Base-by-base conservation (phyloP, 768 basidiomycete genomes). In the Dioszegia crocea region DNA sequence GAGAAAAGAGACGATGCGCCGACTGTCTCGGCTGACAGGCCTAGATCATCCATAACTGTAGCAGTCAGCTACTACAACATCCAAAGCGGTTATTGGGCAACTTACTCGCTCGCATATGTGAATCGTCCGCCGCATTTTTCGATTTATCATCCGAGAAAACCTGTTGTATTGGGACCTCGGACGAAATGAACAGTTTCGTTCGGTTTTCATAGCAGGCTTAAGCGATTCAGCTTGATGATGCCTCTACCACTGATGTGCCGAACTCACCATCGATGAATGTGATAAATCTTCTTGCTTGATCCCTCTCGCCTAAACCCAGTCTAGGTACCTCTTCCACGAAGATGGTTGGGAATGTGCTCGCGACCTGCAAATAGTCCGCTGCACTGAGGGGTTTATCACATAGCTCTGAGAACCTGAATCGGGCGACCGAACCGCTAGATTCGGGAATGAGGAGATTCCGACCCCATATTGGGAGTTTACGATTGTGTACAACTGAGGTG, bases 291-390 rank as follows among this genome's bases (percentile, higher is more conserved):
- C 96, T 82, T 19, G 93, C 93, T 80, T 87, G 82, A 73, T 99
- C 96, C 78, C 96, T 93, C 73, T 85, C 82, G 54, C 84, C 82
- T 63, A 97, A 74, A 0, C 85, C 88, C 86, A 99, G 86, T 80
- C 89, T 88, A 45, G 88, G 89, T 29, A 98, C 85, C 69, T 90
- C 86, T 41, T 85, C 79, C 31, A 99, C 79, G 71, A 99, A 98
- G 16, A 99, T 80, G 14, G 91, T 94, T 27, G 83, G 82, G 74
- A 96, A 99, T 29, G 81, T 84, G 68, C 85, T 85, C 3, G 93
- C 94, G 56, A 99, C 84, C 79, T 97, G 91, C 38, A 99, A 75
- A 77, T 98, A 99, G 76, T 99, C 96, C 1, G 91, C 91, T 23
- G 96, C 94, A 69, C 89, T 89, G 68, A 96, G 79, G 0, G 93